Evolutionary conservation across 2,329 filamentous ascomycete genomes (phyloP), one percentile per base, ranked within the genome.

Genomic region (Neopestalotiopsis rosae): DNA sequence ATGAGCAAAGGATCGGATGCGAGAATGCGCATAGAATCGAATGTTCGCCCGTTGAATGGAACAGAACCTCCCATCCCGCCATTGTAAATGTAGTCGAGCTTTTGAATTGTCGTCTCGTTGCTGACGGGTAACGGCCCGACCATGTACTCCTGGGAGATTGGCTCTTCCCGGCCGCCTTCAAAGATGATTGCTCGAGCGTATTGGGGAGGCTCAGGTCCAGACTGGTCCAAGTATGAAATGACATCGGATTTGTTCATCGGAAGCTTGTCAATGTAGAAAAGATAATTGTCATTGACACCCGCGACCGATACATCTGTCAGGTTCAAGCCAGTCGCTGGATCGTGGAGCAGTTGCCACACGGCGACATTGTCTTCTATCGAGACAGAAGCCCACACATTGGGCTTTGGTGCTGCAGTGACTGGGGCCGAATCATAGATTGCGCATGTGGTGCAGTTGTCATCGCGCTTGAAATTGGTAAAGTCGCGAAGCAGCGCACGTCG

Each of bases 131-230:
- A 78, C 2, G 85, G 85, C 0, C 85, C 84, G 34, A 87, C 80
- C 78, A 84, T 83, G 71, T 83, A 86, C 70, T 87, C 84, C 68
- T 85, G 81, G 5, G 81, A 82, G 34, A 82, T 79, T 1, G 84
- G 83, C 13, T 81, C 78, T 4, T 72, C 70, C 61, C 81, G 82
- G 0, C 81, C 82, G 12, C 82, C 81, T 68, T 84, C 79, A 57
- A 84, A 83, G 56, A 87, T 80, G 65, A 86, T 81, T 1, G 79
- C 84, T 28, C 83, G 77, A 34, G 85, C 85, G 74, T 83, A 87
- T 14, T 81, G 79, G 12, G 76, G 67, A 1, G 84, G 84, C 4
- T 72, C 68, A 10, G 69, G 57, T 0, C 72, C 79, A 28, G 77
- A 72, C 17, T 78, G 78, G 63, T 84, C 81, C 1, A 87, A 72